A percentile compares a stretch with the other conserved stretches of the same genome.
phyloP scores from a whole-genome alignment of 495 filamentous ascomycete species.

The Venustampulla echinocandica region DNA sequence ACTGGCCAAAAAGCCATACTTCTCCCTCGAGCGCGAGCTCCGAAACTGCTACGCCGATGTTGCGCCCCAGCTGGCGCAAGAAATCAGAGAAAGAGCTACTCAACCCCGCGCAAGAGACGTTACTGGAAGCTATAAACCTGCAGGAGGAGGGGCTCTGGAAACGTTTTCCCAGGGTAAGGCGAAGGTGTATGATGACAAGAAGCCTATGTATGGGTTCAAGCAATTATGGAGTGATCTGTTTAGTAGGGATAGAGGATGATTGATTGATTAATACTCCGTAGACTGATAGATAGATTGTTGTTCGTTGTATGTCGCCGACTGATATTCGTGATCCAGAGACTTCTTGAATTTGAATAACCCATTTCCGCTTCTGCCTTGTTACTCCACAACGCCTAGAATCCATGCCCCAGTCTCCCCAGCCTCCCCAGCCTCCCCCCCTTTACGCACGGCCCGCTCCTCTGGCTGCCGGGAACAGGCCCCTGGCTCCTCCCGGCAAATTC shows the following conservation, averaged over 20 bases:
- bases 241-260: slow-evolving; percentile 30
- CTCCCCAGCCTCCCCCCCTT: no score
- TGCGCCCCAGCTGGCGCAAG: slow-evolving; percentile 61
- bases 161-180: slow-evolving; percentile 38
- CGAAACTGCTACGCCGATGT: slow-evolving; percentile 74
- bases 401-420: no score
- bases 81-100: slow-evolving; percentile 61
- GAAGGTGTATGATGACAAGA: slow-evolving; percentile 61
- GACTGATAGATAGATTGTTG: no score
- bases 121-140: slow-evolving; percentile 27
- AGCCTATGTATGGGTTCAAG: slow-evolving; percentile 71
- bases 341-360: no score
- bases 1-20: slow-evolving; percentile 89
- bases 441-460: no score
- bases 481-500: no score
- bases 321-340: no score
- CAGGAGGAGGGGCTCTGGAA: slow-evolving; percentile 39
- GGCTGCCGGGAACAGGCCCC: no score
- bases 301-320: no score
- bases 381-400: no score
- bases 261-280: no score
- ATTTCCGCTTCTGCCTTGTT: no score
- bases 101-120: slow-evolving; percentile 36
- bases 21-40: slow-evolving; percentile 75
- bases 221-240: slow-evolving; percentile 85